Conservation (phyloP, 2,329 filamentous ascomycete genomes). For the Atkinsonella texensis region DNA sequence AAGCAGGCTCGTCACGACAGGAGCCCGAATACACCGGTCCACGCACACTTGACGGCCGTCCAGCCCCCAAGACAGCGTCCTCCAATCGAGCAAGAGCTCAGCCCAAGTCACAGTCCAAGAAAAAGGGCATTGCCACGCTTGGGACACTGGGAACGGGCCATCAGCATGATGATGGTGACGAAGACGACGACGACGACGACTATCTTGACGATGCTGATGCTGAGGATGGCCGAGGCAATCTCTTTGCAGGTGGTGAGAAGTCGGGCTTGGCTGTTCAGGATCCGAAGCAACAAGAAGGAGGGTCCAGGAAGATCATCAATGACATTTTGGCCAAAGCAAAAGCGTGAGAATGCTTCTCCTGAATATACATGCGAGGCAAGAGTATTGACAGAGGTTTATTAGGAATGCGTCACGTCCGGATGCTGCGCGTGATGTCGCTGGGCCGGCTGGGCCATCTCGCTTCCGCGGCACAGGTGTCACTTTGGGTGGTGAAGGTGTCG, state of each 20-base stretch:
- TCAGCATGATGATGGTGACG: conserved; percentile 43
- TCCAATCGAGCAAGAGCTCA: conserved; percentile 20
- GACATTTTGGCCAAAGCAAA: conserved; percentile 54
- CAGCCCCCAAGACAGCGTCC: conserved; percentile 31
- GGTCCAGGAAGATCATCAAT: conserved; percentile 44
- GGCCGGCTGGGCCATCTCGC: conserved; percentile 34
- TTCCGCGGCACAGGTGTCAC: conserved; percentile 66
- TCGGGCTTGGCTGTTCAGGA: conserved; percentile 60
- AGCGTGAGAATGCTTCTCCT: conserved; percentile 31
- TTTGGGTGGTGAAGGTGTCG: conserved; percentile 64
- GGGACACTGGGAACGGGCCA: conserved; percentile 39
- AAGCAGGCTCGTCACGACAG: not conserved
- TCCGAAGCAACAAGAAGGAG: conserved; percentile 32
- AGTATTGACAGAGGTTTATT: conserved; percentile 4
- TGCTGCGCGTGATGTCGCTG: conserved; percentile 32
- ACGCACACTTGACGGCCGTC: conserved; percentile 50
- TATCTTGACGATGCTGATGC: conserved; percentile 40
- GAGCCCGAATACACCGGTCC: conserved; percentile 43
- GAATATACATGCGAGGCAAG: too few species aligned
- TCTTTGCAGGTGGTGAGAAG: conserved; percentile 80
- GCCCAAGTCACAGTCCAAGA: conserved; percentile 33
- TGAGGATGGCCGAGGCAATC: conserved; percentile 48
- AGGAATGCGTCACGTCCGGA: conserved; percentile 51
- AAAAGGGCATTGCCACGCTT: conserved; percentile 48
- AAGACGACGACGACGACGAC: conserved; percentile 39